phyloP scores from a whole-genome alignment of 1,139 yeast species.

The Citeromyces hawaiiensis region DNA sequence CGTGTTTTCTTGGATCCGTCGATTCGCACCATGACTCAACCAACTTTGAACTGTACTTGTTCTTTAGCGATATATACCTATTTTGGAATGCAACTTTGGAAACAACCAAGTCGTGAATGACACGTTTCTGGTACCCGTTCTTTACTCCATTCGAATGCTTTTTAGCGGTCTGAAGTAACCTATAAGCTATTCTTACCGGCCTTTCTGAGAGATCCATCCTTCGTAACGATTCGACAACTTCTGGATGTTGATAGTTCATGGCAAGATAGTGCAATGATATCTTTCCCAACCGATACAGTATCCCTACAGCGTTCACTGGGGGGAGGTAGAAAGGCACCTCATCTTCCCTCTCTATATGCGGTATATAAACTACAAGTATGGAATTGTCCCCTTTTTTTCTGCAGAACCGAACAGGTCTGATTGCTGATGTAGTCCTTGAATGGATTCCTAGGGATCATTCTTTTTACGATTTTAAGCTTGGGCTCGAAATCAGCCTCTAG shows the following conservation, averaged over 20 bases:
- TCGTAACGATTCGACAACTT: constrained; percentile 15
- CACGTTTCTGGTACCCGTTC: constrained; percentile 80
- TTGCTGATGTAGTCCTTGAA: constrained; percentile 70
- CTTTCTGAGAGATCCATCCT: constrained; percentile 36
- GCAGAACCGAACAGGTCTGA: constrained; percentile 62
- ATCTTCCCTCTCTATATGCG: constrained; percentile 49
- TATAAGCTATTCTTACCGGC: constrained; percentile 66
- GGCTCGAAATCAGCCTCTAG: constrained; percentile 23
- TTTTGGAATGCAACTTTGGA: constrained; percentile 77
- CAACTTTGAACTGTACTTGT: constrained; percentile 61
- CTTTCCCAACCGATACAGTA: constrained; percentile 31
- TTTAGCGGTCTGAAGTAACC: constrained; percentile 64
- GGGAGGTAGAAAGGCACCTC: constrained; percentile 85
- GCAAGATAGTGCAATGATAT: constrained; percentile 79
- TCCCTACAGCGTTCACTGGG: constrained; percentile 68
- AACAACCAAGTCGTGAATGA: constrained; percentile 78
- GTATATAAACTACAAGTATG: constrained; percentile 56
- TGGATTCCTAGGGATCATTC: constrained; percentile 84
- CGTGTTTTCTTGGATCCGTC: constrained; percentile 93
- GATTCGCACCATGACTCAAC: constrained; percentile 86
- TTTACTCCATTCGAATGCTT: constrained; percentile 79
- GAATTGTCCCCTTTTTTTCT: constrained; percentile 20
- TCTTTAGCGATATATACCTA: constrained; percentile 66
- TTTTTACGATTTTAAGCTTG: constrained; percentile 47
- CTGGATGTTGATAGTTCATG: constrained; percentile 20